phyloP scores from a whole-genome alignment of 2,329 filamentous ascomycete species.

The Apiospora malaysiana region DNA sequence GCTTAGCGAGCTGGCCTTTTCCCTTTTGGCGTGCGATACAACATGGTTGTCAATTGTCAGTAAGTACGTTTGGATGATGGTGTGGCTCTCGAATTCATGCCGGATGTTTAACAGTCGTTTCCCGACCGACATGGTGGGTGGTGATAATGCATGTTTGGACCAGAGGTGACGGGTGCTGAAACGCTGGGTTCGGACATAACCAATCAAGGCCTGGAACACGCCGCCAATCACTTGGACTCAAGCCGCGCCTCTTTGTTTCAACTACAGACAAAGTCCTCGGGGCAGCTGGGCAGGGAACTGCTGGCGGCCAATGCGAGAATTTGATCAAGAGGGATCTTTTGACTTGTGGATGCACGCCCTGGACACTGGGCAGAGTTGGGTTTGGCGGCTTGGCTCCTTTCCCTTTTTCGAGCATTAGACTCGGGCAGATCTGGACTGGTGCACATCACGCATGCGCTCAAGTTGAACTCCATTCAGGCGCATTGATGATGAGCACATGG shows the following conservation, averaged over 20 bases:
- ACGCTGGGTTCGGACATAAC: conserved; percentile 11
- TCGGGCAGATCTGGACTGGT: background rate
- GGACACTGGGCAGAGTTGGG: conserved; percentile 2
- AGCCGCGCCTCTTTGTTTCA: conserved; percentile 19
- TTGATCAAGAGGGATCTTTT: conserved; percentile 15
- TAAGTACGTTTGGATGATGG: background rate
- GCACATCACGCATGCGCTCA: conserved; percentile 9
- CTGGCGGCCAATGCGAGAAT: background rate
- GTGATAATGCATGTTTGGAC: conserved; percentile 12
- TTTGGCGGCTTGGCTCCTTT: conserved; percentile 3
- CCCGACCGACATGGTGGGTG: conserved; percentile 7
- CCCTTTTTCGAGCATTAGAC: background rate
- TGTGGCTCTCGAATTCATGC: background rate
- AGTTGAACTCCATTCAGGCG: conserved; percentile 15
- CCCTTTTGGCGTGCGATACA: background rate
- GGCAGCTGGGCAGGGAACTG: background rate
- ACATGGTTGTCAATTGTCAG: conserved; percentile 1
- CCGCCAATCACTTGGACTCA: background rate
- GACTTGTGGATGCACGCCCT: conserved; percentile 7
- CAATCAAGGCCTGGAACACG: conserved; percentile 20
- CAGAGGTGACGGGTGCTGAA: conserved; percentile 14
- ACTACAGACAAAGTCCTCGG: background rate
- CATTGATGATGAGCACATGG: conserved; percentile 17
- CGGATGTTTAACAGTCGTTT: conserved; percentile 3
- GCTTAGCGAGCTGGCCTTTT: background rate